A percentile compares a stretch with the other conserved stretches of the same genome.
phyloP scores from a whole-genome alignment of 2,329 filamentous ascomycete genomes.

The Aspergillus pseudonomiae region DNA sequence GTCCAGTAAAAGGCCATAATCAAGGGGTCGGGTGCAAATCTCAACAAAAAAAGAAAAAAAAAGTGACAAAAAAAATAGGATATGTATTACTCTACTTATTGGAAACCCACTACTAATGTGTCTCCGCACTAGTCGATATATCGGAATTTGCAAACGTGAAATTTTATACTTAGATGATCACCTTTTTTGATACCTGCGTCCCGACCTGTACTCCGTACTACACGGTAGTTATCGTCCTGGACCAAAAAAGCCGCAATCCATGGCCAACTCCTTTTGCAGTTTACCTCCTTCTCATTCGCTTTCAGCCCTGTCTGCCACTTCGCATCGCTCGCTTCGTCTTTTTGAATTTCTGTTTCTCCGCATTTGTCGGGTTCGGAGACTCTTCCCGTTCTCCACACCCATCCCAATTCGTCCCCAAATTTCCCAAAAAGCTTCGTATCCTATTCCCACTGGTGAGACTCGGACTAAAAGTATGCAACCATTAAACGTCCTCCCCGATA shows the following conservation, averaged over 20 bases:
- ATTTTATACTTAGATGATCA: neutral
- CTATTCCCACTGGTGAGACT: slow-evolving; percentile 17
- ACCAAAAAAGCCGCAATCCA: slow-evolving; percentile 23
- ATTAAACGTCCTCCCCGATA: slow-evolving; percentile 20
- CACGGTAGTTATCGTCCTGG: slow-evolving; percentile 26
- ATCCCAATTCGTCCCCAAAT: slow-evolving; percentile 18
- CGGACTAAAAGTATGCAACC: slow-evolving; percentile 26
- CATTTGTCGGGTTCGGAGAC: slow-evolving; percentile 26
- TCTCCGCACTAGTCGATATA: slow-evolving; percentile 1
- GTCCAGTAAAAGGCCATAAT: neutral
- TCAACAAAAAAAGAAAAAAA: slow-evolving; percentile 8
- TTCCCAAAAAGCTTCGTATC: slow-evolving; percentile 28
- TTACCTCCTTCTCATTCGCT: slow-evolving; percentile 9
- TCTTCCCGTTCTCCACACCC: slow-evolving; percentile 26
- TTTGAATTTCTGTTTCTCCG: slow-evolving; percentile 21
- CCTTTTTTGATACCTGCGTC: neutral
- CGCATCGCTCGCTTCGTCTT: slow-evolving; percentile 6
- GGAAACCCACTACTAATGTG: slow-evolving; percentile 1
- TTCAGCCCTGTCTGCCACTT: slow-evolving; percentile 5
- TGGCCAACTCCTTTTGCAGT: slow-evolving; percentile 2
- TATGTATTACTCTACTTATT: neutral
- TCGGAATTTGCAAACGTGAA: slow-evolving; percentile 1
- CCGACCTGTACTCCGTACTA: slow-evolving; percentile 22
- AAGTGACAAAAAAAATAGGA: neutral
- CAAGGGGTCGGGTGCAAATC: neutral